Percentiles rank a stretch among this genome's conserved stretches.
phyloP scores from a whole-genome alignment of 2,329 filamentous ascomycete species.

The Diaporthe eres region DNA sequence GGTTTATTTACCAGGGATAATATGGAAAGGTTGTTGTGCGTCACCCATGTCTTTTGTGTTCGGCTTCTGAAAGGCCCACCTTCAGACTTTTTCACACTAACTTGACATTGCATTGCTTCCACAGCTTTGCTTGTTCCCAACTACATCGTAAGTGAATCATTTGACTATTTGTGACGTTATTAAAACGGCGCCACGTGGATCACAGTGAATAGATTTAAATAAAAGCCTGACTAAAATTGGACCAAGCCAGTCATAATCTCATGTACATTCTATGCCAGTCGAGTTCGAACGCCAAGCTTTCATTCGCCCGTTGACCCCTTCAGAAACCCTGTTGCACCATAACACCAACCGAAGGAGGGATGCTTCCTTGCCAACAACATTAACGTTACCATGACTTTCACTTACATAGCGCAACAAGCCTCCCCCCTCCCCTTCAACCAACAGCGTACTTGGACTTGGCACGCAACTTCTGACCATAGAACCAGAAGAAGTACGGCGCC shows the following conservation, averaged over 20 bases:
- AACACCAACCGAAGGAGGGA: neutral
- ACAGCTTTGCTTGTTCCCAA: neutral
- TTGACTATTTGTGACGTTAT: neutral
- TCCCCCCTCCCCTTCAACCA: slow-evolving; percentile 38
- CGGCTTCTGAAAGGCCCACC: neutral
- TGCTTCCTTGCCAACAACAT: no score
- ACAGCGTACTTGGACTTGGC: slow-evolving; percentile 52
- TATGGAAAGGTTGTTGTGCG: no score
- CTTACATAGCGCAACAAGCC: neutral
- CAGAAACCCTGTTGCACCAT: neutral
- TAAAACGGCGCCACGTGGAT: neutral
- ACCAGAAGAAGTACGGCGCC: slow-evolving; percentile 60
- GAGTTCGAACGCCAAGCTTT: neutral
- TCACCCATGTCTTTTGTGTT: neutral
- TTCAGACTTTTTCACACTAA: neutral
- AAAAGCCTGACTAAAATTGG: neutral
- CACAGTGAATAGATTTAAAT: neutral
- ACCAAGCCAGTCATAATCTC: neutral
- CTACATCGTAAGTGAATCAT: neutral
- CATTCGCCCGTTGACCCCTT: neutral
- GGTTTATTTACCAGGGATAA: no score
- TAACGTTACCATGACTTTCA: neutral
- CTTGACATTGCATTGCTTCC: neutral
- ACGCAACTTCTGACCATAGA: slow-evolving; percentile 54
- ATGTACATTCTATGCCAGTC: neutral